These are phyloP conservation scores for Aspergillus brunneoviolaceus DNA, from an alignment of 2,329 filamentous ascomycete species.

Conservation along the genomic window DNA sequence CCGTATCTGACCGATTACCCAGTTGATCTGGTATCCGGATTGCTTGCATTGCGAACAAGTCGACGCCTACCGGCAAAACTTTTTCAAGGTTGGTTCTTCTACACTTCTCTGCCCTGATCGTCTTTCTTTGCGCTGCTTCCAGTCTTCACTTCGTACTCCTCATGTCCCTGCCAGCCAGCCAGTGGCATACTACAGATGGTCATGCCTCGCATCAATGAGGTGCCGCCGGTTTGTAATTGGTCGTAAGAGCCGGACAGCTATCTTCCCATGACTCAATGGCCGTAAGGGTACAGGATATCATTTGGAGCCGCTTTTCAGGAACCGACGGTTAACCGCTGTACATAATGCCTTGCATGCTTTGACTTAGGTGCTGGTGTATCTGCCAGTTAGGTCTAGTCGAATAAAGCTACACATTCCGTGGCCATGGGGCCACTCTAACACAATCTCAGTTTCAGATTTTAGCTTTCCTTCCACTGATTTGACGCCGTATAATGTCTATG, in stretches of 20 bases:
- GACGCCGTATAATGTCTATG: no score
- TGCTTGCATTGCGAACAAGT: slow-evolving; percentile 3
- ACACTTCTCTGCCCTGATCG: slow-evolving; percentile 20
- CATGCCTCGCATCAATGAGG: slow-evolving; percentile 2
- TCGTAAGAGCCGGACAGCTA: slow-evolving; percentile 2
- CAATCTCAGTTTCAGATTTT: no score
- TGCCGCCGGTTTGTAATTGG: slow-evolving; percentile 9
- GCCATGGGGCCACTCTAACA: slow-evolving; percentile 20
- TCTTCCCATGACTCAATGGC: neutral
- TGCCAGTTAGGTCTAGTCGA: slow-evolving; percentile 25
- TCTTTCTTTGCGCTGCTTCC: slow-evolving; percentile 5
- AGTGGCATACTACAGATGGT: slow-evolving; percentile 10
- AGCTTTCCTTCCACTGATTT: no score
- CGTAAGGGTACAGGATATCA: slow-evolving; percentile 4
- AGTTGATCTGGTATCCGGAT: slow-evolving; percentile 17
- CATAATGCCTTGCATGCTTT: slow-evolving; percentile 17
- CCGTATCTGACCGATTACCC: slow-evolving; percentile 26
- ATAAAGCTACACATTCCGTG: slow-evolving; percentile 25
- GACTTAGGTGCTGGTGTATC: slow-evolving; percentile 18
- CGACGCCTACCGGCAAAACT: slow-evolving; percentile 14
- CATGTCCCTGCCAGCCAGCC: slow-evolving; percentile 4
- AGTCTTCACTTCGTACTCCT: slow-evolving; percentile 2
- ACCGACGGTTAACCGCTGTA: slow-evolving; percentile 21
- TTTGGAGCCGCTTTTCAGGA: slow-evolving; percentile 6
- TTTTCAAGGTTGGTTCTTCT: slow-evolving; percentile 39